phyloP scores from a whole-genome alignment of 768 basidiomycete genomes.

The Pleurotus salmoneostramineus region DNA sequence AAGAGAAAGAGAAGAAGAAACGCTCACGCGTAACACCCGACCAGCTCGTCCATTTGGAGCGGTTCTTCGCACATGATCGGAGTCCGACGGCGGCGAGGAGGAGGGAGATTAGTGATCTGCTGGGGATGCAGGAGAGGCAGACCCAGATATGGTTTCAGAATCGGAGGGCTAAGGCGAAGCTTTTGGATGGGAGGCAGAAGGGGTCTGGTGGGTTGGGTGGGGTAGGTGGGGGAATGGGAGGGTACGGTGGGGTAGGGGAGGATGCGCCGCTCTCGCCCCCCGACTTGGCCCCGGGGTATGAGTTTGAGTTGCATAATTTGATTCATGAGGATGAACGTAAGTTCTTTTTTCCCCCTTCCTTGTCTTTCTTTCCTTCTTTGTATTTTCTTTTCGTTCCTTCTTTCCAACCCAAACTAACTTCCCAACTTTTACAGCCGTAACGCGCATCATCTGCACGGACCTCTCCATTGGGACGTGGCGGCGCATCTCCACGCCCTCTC shows the following conservation, averaged over 20 bases:
- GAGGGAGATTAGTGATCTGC: constrained; percentile 66
- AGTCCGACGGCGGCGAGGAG: constrained; percentile 70
- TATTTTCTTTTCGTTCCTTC: not conserved
- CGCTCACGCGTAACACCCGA: constrained; percentile 77
- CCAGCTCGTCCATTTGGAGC: constrained; percentile 74
- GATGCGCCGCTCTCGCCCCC: constrained; percentile 48
- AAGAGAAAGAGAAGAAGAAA: constrained; percentile 63
- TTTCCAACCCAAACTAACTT: not conserved
- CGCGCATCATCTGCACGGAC: constrained; percentile 72
- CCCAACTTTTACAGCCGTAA: constrained; percentile 47
- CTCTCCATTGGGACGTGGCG: constrained; percentile 78
- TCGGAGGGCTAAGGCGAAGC: constrained; percentile 79
- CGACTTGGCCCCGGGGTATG: constrained; percentile 44
- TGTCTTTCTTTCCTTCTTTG: not conserved
- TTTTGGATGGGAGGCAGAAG: constrained; percentile 54
- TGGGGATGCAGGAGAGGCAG: constrained; percentile 85
- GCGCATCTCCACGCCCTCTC: constrained; percentile 51
- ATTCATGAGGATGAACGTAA: constrained; percentile 77
- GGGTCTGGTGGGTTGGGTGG: constrained; percentile 29
- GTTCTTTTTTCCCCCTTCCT: constrained; percentile 17
- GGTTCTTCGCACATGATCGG: constrained; percentile 61
- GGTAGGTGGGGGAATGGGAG: constrained; percentile 11
- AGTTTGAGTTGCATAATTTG: constrained; percentile 58
- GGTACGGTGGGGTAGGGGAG: constrained; percentile 27
- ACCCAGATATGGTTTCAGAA: constrained; percentile 93